These are phyloP conservation scores for Polychytrium aggregatum DNA, from an alignment of 192 early-diverging fungal genomes.

Conservation along the genomic window DNA sequence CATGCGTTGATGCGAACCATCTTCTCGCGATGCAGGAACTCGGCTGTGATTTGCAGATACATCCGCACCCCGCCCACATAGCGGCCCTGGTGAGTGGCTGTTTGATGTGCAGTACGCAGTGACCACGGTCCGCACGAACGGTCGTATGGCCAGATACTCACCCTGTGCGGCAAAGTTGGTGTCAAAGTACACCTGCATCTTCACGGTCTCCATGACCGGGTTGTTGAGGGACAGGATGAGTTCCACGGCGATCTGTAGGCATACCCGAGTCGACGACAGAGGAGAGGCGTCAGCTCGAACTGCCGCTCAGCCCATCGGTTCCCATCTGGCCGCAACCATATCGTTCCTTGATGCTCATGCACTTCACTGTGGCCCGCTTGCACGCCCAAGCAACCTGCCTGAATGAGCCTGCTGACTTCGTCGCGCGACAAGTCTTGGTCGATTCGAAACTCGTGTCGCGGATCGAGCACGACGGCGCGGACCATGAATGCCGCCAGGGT, in stretches of 20 bases:
- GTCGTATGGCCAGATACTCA: conserved; percentile 3
- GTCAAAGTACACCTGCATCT: conserved; percentile 56
- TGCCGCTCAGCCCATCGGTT: too few species aligned
- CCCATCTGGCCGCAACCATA: background rate
- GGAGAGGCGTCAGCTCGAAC: background rate
- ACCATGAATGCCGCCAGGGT: conserved; percentile 53
- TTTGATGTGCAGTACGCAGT: background rate
- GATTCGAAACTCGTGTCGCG: conserved; percentile 35
- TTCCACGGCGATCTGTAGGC: conserved; percentile 30
- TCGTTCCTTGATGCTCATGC: too few species aligned
- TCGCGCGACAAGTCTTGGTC: conserved; percentile 37
- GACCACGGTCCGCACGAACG: background rate
- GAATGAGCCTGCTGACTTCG: conserved; percentile 42
- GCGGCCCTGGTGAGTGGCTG: background rate
- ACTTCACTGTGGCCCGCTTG: too few species aligned
- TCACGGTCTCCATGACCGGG: conserved; percentile 36
- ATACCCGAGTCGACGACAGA: background rate
- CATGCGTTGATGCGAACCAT: conserved; percentile 25
- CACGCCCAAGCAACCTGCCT: conserved; percentile 10
- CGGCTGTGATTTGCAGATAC: conserved; percentile 15
- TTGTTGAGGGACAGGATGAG: conserved; percentile 23
- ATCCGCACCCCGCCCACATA: background rate
- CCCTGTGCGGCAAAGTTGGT: conserved; percentile 48
- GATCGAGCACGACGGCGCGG: conserved; percentile 45
- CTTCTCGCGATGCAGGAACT: conserved; percentile 47